Base-by-base conservation (phyloP, 768 basidiomycete species). In the Mycena epipterygia region DNA sequence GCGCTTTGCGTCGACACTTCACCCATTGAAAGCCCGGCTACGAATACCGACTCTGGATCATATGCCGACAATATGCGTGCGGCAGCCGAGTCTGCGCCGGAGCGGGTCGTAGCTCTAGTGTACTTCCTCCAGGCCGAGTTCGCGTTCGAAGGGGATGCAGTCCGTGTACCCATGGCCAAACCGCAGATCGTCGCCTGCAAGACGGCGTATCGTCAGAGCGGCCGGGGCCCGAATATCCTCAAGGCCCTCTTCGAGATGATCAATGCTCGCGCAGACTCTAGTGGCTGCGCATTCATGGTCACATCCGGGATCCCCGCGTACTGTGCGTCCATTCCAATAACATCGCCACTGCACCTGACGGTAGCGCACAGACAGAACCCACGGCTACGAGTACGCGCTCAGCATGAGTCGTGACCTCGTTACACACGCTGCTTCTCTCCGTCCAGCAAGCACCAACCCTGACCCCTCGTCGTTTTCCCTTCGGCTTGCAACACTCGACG, bases 321-420 rank as follows among this genome's bases (percentile, higher is more conserved):
- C 27, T 61, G 67, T 62, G 16, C 32, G 67, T 61, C n/a, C n/a
- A n/a, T 8, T 17, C 8, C 7, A 27, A 14, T 17, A 25, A 6
- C 30, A 3, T 41, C 29, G 3, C 9, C 14, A 12, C 19, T 14
- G 6, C 49, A 41, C 33, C 59, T 62, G 12, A 62, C 32, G n/a
- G 13, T 14, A n/a, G n/a, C 23, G 12, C 6, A 33, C 16, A 68
- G 67, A 68, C 42, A 59, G 52, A 41, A 56, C 52, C 19, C 59
- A 55, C 2, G 59, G 52, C 17, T 68, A 68, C 25, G 67, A 68
- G 39, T 68, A 55, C 42, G 67, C 67, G 3, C 13, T 61, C 48
- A 35, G 46, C 23, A 53, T 61, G 41, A 59, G 67, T n/a, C 51
- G 52, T 32, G 66, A 48, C 0, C 41, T 67, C 41, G 19, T 68